These are phyloP conservation scores for Pestalotiopsis sp. DNA, from an alignment of 2,329 filamentous ascomycete genomes.

Conservation along the genomic window DNA sequence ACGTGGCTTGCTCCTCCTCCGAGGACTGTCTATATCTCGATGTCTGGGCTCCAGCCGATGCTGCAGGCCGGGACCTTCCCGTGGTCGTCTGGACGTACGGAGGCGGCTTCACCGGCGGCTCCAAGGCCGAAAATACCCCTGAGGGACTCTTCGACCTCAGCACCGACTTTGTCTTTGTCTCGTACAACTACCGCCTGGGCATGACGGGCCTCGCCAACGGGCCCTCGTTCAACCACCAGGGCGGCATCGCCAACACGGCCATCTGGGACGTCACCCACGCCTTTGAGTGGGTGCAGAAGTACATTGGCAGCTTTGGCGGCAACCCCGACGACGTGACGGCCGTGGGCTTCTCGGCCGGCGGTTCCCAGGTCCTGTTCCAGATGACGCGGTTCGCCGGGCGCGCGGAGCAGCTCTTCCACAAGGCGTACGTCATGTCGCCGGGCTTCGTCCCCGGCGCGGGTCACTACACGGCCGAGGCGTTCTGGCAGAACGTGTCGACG, in stretches of 20 bases:
- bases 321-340: slow-evolving; percentile 8
- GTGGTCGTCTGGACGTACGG: slow-evolving; percentile 11
- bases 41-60: slow-evolving; percentile 8
- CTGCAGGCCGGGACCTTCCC: background rate
- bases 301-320: slow-evolving; percentile 11
- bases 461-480: slow-evolving; percentile 31
- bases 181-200: slow-evolving; percentile 37
- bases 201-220: slow-evolving; percentile 33
- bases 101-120: slow-evolving; percentile 13
- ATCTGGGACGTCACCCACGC: slow-evolving; percentile 8
- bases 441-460: slow-evolving; percentile 31
- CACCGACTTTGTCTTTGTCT: slow-evolving; percentile 33
- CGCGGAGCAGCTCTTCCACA: slow-evolving; percentile 9
- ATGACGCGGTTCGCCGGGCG: slow-evolving; percentile 11
- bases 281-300: slow-evolving; percentile 10
- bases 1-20: slow-evolving; percentile 30
- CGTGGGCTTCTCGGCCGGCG: slow-evolving; percentile 9
- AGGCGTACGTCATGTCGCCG: slow-evolving; percentile 11
- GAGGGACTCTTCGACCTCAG: slow-evolving; percentile 35
- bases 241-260: slow-evolving; percentile 18
- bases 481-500: slow-evolving; percentile 10
- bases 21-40: slow-evolving; percentile 10
- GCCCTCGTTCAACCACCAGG: slow-evolving; percentile 29
- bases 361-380: slow-evolving; percentile 9
- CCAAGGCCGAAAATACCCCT: slow-evolving; percentile 29